Conservation (phyloP, 2,329 filamentous ascomycete species). For the Paramyrothecium sp. region DNA sequence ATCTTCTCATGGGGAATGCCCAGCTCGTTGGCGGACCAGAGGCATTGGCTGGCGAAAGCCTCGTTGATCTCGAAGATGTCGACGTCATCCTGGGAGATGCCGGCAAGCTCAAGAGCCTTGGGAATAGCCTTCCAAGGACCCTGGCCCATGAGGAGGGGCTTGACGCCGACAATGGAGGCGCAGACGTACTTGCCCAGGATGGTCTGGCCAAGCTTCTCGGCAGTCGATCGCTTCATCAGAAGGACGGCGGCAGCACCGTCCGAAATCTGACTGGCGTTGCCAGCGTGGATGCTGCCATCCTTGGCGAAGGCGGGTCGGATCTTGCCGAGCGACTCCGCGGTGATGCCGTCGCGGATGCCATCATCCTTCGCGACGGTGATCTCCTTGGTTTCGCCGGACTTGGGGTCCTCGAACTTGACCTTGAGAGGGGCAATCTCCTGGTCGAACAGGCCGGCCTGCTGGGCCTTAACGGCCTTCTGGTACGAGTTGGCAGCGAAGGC, state of each 20-base stretch:
- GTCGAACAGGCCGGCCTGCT: constrained; percentile 85
- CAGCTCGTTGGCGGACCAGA: constrained; percentile 91
- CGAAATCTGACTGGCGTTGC: constrained; percentile 93
- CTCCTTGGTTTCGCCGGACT: constrained; percentile 80
- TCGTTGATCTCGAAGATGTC: constrained; percentile 99
- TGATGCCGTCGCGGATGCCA: constrained; percentile 82
- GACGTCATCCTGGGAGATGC: constrained; percentile 83
- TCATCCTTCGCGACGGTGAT: constrained; percentile 85
- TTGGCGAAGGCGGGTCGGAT: constrained; percentile 88
- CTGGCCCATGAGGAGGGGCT: constrained; percentile 92
- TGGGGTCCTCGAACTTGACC: constrained; percentile 86
- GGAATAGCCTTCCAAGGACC: constrained; percentile 97
- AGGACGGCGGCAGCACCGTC: constrained; percentile 94
- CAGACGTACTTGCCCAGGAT: constrained; percentile 92
- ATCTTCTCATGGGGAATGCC: constrained; percentile 82
- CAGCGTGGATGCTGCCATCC: constrained; percentile 91
- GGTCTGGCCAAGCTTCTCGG: constrained; percentile 80
- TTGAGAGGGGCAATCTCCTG: constrained; percentile 86
- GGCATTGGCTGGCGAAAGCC: constrained; percentile 91
- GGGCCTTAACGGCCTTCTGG: constrained; percentile 83
- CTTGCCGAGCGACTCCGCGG: constrained; percentile 83
- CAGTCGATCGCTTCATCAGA: constrained; percentile 91
- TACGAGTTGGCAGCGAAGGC: constrained; percentile 93
- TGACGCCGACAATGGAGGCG: constrained; percentile 82
- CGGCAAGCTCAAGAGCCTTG: constrained; percentile 83